A percentile compares a stretch with the other conserved stretches of the same genome.
Conservation (phyloP, 495 filamentous ascomycete genomes). For the Aspergillus ostianus region DNA sequence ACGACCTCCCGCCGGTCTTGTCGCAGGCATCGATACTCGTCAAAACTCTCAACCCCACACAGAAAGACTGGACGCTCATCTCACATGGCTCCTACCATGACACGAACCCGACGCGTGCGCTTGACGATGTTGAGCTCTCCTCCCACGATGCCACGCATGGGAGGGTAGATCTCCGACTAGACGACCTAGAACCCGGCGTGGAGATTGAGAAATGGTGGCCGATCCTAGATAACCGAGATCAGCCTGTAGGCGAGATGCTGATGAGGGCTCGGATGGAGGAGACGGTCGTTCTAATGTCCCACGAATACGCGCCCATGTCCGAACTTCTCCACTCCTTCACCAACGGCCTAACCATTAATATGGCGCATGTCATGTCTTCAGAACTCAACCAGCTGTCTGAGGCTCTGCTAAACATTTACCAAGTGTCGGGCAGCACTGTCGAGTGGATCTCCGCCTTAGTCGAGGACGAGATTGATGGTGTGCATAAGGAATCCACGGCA, state of each 20-base stretch:
- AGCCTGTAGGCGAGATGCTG: slow-evolving; percentile 81
- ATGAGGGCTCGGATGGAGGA: slow-evolving; percentile 83
- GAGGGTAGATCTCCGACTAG: slow-evolving; percentile 77
- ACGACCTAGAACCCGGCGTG: slow-evolving; percentile 73
- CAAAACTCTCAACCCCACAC: slow-evolving; percentile 60
- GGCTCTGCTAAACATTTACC: slow-evolving; percentile 88
- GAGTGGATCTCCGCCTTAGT: slow-evolving; percentile 93
- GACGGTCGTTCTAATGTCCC: slow-evolving; percentile 79
- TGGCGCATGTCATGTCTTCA: slow-evolving; percentile 73
- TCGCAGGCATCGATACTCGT: slow-evolving; percentile 79
- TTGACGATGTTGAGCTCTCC: slow-evolving; percentile 52
- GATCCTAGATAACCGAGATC: slow-evolving; percentile 67
- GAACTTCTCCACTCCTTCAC: slow-evolving; percentile 83
- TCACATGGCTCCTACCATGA: slow-evolving; percentile 48
- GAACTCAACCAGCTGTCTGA: slow-evolving; percentile 80
- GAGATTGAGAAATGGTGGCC: slow-evolving; percentile 91
- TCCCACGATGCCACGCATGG: slow-evolving; percentile 64
- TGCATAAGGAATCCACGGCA: slow-evolving; percentile 69
- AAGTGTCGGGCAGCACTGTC: slow-evolving; percentile 82
- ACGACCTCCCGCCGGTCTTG: slow-evolving; percentile 75
- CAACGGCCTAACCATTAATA: slow-evolving; percentile 78
- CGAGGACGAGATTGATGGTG: slow-evolving; percentile 95
- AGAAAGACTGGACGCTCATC: slow-evolving; percentile 54
- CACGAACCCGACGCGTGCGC: slow-evolving; percentile 38
- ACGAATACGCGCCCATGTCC: slow-evolving; percentile 80